Evolutionary conservation across 1,139 yeast genomes (phyloP).

Genomic region (Yamadazyma songkhlaensis): DNA sequence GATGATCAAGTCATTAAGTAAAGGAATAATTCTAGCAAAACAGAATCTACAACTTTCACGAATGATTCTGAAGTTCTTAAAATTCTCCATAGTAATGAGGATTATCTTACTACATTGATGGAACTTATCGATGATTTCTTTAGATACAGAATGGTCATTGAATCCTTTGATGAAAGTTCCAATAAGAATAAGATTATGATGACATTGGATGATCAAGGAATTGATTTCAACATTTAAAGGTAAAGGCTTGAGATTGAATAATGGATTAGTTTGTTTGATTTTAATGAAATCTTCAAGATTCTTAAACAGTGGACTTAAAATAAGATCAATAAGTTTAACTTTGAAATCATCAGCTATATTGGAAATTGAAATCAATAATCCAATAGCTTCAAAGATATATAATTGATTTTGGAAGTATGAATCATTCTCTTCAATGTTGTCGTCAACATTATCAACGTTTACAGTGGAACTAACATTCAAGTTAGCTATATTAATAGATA

Average conservation of each 20-base stretch:
- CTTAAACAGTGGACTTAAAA: conserved; percentile 76
- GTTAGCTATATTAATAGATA: conserved; percentile 46
- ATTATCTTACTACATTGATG: conserved; percentile 79
- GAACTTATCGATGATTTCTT: conserved; percentile 43
- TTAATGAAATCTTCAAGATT: conserved; percentile 52
- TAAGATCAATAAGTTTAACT: conserved; percentile 52
- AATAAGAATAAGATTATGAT: conserved; percentile 82
- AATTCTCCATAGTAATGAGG: conserved; percentile 74
- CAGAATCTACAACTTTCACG: conserved; percentile 87
- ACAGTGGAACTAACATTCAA: conserved; percentile 53
- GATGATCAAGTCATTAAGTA: conserved; percentile 48
- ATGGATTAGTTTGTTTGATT: conserved; percentile 2
- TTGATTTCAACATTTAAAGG: not conserved
- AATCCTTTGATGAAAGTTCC: conserved; percentile 90
- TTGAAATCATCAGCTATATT: conserved; percentile 29
- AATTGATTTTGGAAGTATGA: conserved; percentile 75
- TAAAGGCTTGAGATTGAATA: not conserved
- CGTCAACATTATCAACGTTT: conserved; percentile 17
- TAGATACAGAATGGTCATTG: conserved; percentile 35
- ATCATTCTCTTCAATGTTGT: conserved; percentile 44
- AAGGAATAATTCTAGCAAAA: conserved; percentile 80
- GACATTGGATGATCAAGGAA: conserved; percentile 65
- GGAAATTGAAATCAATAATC: conserved; percentile 58
- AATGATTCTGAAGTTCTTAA: conserved; percentile 63
- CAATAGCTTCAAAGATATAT: conserved; percentile 79